Percentiles rank a stretch among this genome's conserved stretches.
Evolutionary conservation across 306 rosid species (phyloP).

Genomic region (Canavalia ensiformis): DNA sequence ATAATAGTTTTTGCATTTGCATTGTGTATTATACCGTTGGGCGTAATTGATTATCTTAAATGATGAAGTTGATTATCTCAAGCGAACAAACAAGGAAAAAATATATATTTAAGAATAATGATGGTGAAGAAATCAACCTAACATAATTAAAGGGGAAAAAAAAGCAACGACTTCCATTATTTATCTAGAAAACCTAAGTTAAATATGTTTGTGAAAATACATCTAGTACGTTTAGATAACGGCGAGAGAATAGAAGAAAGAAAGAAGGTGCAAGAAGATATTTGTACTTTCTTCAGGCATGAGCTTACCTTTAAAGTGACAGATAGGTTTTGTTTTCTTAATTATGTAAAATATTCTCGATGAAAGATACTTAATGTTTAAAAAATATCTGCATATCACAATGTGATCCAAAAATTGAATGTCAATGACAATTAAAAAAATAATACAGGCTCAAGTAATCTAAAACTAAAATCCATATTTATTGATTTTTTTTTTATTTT

Average conservation of each 20-base stretch:
- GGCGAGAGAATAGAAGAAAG: too few species aligned
- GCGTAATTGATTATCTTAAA: too few species aligned
- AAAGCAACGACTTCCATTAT: background rate
- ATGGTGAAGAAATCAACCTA: background rate
- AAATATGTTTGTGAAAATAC: background rate
- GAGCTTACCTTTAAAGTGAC: too few species aligned
- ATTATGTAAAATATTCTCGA: background rate
- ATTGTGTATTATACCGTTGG: slow-evolving; percentile 18
- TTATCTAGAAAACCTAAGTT: background rate
- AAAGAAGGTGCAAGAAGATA: background rate
- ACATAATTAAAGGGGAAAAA: background rate
- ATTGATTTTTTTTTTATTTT: background rate
- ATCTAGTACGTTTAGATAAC: background rate
- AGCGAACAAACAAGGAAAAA: background rate
- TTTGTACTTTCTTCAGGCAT: background rate
- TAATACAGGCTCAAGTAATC: background rate
- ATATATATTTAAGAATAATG: background rate
- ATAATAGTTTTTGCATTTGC: background rate
- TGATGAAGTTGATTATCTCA: background rate
- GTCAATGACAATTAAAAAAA: background rate
- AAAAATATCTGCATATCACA: background rate
- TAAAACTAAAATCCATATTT: background rate
- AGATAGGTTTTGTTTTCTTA: too few species aligned
- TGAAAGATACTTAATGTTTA: background rate
- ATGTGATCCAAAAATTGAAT: background rate